Evolutionary conservation across 495 filamentous ascomycete genomes (phyloP), one percentile per base, ranked within the genome.

Genomic region (Letharia columbiana): DNA sequence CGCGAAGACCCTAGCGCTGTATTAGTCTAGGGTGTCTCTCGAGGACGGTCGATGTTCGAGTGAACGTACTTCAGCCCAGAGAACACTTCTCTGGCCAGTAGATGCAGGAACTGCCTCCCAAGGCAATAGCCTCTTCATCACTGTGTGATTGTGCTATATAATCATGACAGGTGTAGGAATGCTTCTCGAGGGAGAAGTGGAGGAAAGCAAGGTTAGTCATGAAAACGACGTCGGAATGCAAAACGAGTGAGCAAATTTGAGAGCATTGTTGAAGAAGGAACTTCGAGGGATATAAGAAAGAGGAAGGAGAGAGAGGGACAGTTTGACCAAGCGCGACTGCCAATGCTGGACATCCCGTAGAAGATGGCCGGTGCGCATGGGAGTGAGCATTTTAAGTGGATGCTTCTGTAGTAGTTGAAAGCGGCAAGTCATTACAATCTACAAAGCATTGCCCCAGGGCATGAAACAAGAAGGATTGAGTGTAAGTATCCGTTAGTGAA

Each of bases 1-100:
- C 86, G 64, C 86, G 78, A 3, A 89, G 78, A 60, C 86, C 86
- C 85, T 87, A 10, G 7, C 7, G 1, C 13, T 12, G 8, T 57
- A 17, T 57, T 11, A 57, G 33, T 37, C 1, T 33, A 23, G 13
- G 33, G 37, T 39, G 37, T 35, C 17, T 56, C 31, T 56, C 6
- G 31, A 8, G 33, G 17, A 37, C 28, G 18, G 33, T 20, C 9
- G 2, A 37, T n/a, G 2, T 37, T 20, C 1, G 17, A 18, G 33
- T 57, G 2, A 3, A 37, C 33, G 31, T 57, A 57, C 54, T 57
- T 57, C 54, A 17, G 54, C 54, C 54, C 54, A 57, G 10, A 57
- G 54, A 37, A 57, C 54, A 37, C 37, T 17, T 57, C 54, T 57
- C 20, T 37, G 31, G 7, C 54, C 54, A 20, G 54, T 6, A 37